phyloP scores from a whole-genome alignment of 148 eudicot species.

The Agrostemma githago region DNA sequence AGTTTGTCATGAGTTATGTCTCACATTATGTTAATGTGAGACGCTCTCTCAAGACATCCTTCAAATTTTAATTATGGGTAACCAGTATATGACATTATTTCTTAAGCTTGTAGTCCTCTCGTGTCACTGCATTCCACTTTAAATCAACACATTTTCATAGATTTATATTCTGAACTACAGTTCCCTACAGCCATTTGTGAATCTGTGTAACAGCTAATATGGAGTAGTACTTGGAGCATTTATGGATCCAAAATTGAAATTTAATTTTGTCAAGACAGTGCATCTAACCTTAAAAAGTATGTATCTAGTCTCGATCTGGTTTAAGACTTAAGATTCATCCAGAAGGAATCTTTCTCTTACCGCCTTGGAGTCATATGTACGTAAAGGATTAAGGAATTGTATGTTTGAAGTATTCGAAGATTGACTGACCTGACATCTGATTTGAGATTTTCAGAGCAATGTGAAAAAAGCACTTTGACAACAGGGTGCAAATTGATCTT shows the following conservation, averaged over 20 bases:
- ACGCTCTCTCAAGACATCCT: too few relatives aligned
- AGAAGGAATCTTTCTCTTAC: background rate
- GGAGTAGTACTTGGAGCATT: background rate
- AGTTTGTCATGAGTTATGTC: too few relatives aligned
- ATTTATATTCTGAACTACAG: too few relatives aligned
- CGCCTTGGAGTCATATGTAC: background rate
- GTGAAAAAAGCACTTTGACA: constrained; percentile 61
- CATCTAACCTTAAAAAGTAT: background rate
- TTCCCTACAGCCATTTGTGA: too few relatives aligned
- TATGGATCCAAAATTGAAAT: background rate
- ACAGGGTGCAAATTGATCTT: constrained; percentile 60
- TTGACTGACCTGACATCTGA: constrained; percentile 46
- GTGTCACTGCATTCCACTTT: too few relatives aligned
- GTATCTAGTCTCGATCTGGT: background rate
- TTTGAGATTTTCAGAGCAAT: constrained; percentile 25
- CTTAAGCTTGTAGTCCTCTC: too few relatives aligned
- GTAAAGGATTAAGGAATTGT: background rate
- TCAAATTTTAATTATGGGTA: too few relatives aligned
- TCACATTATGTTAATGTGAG: too few relatives aligned
- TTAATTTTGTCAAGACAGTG: background rate
- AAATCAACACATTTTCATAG: too few relatives aligned
- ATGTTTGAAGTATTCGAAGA: background rate
- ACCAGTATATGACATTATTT: too few relatives aligned
- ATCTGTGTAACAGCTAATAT: too few relatives aligned
- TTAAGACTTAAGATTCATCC: background rate